A percentile compares a stretch with the other conserved stretches of the same genome.
Conservation (phyloP, 495 filamentous ascomycete genomes). For the Podospora pseudocomata region DNA sequence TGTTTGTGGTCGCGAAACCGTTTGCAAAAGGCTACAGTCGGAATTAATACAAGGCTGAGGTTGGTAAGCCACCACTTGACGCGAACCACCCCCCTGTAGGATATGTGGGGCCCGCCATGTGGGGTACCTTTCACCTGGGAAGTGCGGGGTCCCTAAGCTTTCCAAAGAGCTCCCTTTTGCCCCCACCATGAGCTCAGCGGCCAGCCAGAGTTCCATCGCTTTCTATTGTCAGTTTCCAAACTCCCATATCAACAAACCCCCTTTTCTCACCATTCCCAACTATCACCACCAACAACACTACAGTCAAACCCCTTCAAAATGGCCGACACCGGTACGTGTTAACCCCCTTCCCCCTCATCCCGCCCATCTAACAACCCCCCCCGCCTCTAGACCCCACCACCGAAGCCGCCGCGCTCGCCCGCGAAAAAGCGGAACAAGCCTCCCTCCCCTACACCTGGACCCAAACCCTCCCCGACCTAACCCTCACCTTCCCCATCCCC, state of each 20-base stretch:
- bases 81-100: too few species aligned
- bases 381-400: slow-evolving; percentile 44
- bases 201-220: background rate
- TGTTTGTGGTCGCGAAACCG: too few species aligned
- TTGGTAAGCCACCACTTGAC: too few species aligned
- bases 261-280: background rate
- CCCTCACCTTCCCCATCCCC: slow-evolving; percentile 70
- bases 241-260: background rate
- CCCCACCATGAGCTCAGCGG: slow-evolving; percentile 3
- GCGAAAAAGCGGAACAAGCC: slow-evolving; percentile 84
- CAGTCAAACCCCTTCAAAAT: background rate
- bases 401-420: slow-evolving; percentile 65
- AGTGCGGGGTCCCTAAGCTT: background rate
- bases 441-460: slow-evolving; percentile 95
- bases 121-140: background rate
- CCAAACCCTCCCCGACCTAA: slow-evolving; percentile 89
- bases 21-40: too few species aligned
- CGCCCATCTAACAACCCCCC: slow-evolving; percentile 11
- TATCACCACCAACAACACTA: background rate
- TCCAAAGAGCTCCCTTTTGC: background rate
- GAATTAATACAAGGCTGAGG: too few species aligned
- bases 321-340: background rate
- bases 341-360: background rate
- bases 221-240: background rate
- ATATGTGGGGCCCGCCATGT: background rate